Conservation (phyloP, 805 yeast genomes). For the Wickerhamiella musiphila region DNA sequence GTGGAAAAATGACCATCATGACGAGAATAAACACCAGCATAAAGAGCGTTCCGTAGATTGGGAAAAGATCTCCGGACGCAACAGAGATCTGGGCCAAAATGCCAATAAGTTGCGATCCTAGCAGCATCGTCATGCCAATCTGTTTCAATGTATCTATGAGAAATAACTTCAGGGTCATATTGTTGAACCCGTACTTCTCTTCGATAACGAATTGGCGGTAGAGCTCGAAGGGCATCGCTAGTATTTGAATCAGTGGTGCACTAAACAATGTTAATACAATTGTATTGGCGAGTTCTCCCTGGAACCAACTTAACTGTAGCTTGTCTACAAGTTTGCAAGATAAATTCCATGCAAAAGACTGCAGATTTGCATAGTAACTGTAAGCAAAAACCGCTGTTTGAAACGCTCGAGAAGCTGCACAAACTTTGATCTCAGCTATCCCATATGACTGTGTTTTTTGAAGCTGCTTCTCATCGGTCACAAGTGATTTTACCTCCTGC, state of each 20-base stretch:
- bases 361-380: constrained; percentile 39
- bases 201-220: constrained; percentile 78
- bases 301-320: constrained; percentile 22
- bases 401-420: constrained; percentile 36
- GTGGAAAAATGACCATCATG: constrained; percentile 62
- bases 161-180: constrained; percentile 59
- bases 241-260: constrained; percentile 32
- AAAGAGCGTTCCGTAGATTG: constrained; percentile 62
- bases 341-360: constrained; percentile 45
- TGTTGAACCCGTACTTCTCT: constrained; percentile 86
- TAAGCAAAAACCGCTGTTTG: constrained; percentile 38
- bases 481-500: too few species aligned
- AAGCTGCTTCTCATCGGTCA: too few species aligned
- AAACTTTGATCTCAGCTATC: constrained; percentile 65
- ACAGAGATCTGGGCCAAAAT: constrained; percentile 68
- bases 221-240: constrained; percentile 51
- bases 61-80: constrained; percentile 62
- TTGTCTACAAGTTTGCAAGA: constrained; percentile 17
- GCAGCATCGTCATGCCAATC: constrained; percentile 30
- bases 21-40: constrained; percentile 55
- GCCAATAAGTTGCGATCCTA: constrained; percentile 61
- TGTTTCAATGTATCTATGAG: constrained; percentile 52
- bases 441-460: constrained; percentile 61
- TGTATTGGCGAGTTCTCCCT: constrained; percentile 54
- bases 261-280: constrained; percentile 42